phyloP scores from a whole-genome alignment of 805 yeast species.

The Maudiozyma bulderi region DNA sequence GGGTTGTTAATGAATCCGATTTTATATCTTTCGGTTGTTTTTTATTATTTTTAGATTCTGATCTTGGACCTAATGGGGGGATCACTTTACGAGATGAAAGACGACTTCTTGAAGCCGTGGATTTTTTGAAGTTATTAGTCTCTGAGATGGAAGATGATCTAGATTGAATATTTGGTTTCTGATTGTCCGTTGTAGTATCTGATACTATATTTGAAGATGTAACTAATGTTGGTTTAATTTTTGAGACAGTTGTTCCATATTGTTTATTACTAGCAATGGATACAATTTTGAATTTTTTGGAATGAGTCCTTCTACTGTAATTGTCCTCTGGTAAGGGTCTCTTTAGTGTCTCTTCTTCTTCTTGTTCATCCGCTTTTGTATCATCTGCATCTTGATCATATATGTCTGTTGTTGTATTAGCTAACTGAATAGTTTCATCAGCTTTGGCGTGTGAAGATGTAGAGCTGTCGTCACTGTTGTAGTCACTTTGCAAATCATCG shows the following conservation, averaged over 20 bases:
- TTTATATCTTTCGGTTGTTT: not conserved
- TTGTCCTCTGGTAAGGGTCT: not conserved
- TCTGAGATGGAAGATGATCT: too few species aligned
- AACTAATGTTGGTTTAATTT: not conserved
- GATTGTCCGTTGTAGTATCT: too few species aligned
- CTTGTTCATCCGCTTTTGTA: too few species aligned
- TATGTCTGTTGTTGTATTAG: not conserved
- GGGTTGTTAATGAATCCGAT: not conserved
- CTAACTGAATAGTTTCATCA: not conserved
- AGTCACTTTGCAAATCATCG: too few species aligned
- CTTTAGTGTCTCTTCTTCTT: not conserved
- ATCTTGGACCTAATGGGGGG: not conserved
- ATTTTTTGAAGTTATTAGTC: too few species aligned
- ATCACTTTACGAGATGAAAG: not conserved
- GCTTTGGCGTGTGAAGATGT: not conserved
- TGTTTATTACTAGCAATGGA: not conserved
- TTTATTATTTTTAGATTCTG: not conserved
- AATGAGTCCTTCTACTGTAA: too few species aligned
- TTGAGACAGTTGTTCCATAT: not conserved
- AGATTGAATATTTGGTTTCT: too few species aligned
- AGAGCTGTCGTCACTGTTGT: too few species aligned
- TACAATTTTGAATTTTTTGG: not conserved
- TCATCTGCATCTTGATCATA: too few species aligned
- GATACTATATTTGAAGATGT: too few species aligned
- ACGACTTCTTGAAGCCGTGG: not conserved